Percentiles rank a stretch among this genome's conserved stretches.
Conservation (phyloP, 306 rosid genomes). For the Pterocarpus santalinus region DNA sequence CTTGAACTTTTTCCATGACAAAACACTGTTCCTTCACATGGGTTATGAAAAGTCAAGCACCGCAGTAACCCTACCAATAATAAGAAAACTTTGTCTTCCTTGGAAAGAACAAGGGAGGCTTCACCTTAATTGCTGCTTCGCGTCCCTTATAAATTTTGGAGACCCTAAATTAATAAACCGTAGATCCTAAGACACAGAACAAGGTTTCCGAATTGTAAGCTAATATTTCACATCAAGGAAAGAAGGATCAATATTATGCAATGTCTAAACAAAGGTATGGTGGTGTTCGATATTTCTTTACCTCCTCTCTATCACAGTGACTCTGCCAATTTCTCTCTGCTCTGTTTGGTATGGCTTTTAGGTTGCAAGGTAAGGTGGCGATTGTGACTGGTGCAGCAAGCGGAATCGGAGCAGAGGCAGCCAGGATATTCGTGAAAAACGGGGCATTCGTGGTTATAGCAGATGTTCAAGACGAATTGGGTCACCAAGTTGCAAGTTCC, state of each 20-base stretch:
- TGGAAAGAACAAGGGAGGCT: too few species aligned
- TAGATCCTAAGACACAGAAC: background rate
- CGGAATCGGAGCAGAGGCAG: conserved; percentile 81
- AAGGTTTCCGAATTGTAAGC: background rate
- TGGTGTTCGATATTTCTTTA: background rate
- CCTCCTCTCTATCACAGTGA: too few species aligned
- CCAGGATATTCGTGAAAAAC: conserved; percentile 55
- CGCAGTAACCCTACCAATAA: too few species aligned
- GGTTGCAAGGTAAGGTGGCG: conserved; percentile 85
- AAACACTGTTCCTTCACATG: too few species aligned
- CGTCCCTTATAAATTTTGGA: background rate
- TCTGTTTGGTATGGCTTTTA: conserved; percentile 1
- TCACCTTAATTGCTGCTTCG: background rate
- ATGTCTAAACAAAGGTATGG: conserved; percentile 57
- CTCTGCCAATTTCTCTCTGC: too few species aligned
- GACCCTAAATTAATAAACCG: background rate
- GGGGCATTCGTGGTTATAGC: conserved; percentile 75
- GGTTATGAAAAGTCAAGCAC: too few species aligned
- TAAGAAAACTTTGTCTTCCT: too few species aligned
- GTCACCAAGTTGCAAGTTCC: conserved; percentile 58
- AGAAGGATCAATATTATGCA: conserved; percentile 1
- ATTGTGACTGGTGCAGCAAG: conserved; percentile 73
- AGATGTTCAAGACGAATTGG: conserved; percentile 76
- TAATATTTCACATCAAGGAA: background rate
- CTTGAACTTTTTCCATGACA: too few species aligned